Evolutionary conservation across 495 filamentous ascomycete genomes (phyloP).

Genomic region (Aspergillus indologenus): DNA sequence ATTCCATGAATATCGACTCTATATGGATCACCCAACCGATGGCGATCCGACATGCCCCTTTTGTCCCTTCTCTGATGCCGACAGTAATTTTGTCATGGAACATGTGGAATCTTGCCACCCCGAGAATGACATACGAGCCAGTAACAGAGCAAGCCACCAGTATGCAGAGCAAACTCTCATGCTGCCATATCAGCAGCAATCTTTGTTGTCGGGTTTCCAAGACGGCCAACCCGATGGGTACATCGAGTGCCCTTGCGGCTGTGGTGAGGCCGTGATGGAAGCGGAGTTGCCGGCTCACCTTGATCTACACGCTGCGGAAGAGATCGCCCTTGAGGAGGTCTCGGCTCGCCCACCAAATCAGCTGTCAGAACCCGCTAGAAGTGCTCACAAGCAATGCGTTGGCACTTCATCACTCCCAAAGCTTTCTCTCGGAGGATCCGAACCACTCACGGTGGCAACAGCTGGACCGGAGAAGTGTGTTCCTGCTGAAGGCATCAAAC

Average conservation of each 20-base stretch:
- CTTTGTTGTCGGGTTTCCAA: not conserved
- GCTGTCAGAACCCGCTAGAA: slow-evolving; percentile 9
- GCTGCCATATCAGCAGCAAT: not conserved
- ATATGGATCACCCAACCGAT: slow-evolving; percentile 22
- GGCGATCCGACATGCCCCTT: slow-evolving; percentile 45
- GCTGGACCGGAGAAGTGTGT: not conserved
- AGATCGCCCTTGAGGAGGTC: slow-evolving; percentile 47
- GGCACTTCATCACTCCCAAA: not conserved
- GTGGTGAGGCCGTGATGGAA: slow-evolving; percentile 63
- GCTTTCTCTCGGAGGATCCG: not conserved
- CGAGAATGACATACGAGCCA: slow-evolving; percentile 36
- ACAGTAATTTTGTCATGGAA: slow-evolving; percentile 47
- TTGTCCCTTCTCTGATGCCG: slow-evolving; percentile 52
- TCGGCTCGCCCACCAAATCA: slow-evolving; percentile 11
- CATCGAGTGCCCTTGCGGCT: slow-evolving; percentile 68
- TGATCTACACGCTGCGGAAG: slow-evolving; percentile 67
- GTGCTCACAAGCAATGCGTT: not conserved
- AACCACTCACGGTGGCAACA: not conserved
- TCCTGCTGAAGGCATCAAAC: slow-evolving; percentile 19
- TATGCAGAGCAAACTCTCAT: not conserved
- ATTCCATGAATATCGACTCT: not conserved
- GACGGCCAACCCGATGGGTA: slow-evolving; percentile 43
- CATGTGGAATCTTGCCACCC: slow-evolving; percentile 57
- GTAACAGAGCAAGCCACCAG: slow-evolving; percentile 12
- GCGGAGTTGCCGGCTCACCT: slow-evolving; percentile 67